Conservation (phyloP, 106 monocot species). For the Acorus gramineus region DNA sequence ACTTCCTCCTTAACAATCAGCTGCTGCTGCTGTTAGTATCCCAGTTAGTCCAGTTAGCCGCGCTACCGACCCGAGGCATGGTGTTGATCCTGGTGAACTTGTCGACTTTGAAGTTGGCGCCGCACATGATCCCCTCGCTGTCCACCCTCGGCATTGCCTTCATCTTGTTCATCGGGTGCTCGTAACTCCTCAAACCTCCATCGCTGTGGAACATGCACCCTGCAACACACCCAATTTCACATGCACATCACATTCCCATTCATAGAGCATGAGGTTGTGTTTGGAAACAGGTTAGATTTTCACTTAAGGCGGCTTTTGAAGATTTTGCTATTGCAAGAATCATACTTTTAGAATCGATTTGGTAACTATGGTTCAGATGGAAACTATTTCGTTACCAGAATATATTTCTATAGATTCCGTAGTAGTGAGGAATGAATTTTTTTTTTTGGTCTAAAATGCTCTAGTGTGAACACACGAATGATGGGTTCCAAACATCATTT, state of each 20-base stretch:
- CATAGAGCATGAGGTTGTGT: not conserved
- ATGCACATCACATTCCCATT: not conserved
- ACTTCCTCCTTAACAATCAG: too few relatives aligned
- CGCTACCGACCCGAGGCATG: conserved; percentile 87
- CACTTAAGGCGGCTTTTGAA: too few relatives aligned
- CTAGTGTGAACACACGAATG: too few relatives aligned
- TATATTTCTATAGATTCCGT: too few relatives aligned
- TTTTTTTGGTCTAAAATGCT: too few relatives aligned
- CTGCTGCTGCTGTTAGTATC: conserved; percentile 6
- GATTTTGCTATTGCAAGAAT: too few relatives aligned
- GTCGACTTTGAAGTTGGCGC: conserved; percentile 88
- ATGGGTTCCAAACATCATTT: too few relatives aligned
- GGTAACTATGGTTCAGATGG: too few relatives aligned
- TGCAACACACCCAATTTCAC: conserved; percentile 1
- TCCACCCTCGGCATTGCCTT: conserved; percentile 98
- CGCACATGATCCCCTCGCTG: conserved; percentile 94
- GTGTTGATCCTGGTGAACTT: conserved; percentile 57
- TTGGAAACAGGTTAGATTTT: not conserved
- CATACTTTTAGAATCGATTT: too few relatives aligned
- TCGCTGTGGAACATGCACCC: conserved; percentile 98
- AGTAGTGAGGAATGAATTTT: too few relatives aligned
- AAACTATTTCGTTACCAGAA: too few relatives aligned
- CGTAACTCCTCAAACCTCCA: conserved; percentile 86
- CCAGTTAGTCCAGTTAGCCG: conserved; percentile 72
- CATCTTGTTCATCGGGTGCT: conserved; percentile 91